A percentile compares a stretch with the other conserved stretches of the same genome.
Conservation (phyloP, 495 filamentous ascomycete species). For the Aspergillus sparsus region DNA sequence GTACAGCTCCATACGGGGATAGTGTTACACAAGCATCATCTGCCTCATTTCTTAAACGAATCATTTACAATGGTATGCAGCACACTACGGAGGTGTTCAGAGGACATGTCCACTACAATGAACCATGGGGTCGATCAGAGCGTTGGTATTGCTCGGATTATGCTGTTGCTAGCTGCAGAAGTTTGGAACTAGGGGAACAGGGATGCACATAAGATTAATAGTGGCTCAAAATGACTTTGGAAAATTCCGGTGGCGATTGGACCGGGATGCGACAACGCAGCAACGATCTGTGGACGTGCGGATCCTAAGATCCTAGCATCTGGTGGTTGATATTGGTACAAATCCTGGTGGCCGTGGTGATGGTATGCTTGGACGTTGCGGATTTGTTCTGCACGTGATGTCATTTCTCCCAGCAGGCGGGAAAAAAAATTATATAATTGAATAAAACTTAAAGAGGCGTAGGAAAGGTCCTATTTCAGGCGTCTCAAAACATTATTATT, state of each 20-base stretch:
- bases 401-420: conserved; percentile 10
- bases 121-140: conserved; percentile 27
- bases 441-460: neutral
- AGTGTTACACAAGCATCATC: conserved; percentile 2
- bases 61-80: conserved; percentile 16
- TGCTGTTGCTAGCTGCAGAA: conserved; percentile 23
- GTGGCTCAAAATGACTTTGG: conserved; percentile 15
- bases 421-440: neutral
- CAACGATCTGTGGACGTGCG: conserved; percentile 28
- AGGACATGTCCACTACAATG: conserved; percentile 17
- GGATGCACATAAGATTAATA: conserved; percentile 21
- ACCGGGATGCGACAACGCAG: conserved; percentile 29
- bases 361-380: conserved; percentile 21
- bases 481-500: no score
- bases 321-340: conserved; percentile 11
- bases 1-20: neutral
- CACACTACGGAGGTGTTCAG: conserved; percentile 10
- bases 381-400: conserved; percentile 22
- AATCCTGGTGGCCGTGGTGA: neutral
- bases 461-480: no score
- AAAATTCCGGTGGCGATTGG: conserved; percentile 25
- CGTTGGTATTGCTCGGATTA: conserved; percentile 24
- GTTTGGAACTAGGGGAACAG: conserved; percentile 17
- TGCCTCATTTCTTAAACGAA: conserved; percentile 16
- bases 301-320: conserved; percentile 27